A percentile compares a stretch with the other conserved stretches of the same genome.
Conservation (phyloP, 345 rosid species). For the Ricinus communis region DNA sequence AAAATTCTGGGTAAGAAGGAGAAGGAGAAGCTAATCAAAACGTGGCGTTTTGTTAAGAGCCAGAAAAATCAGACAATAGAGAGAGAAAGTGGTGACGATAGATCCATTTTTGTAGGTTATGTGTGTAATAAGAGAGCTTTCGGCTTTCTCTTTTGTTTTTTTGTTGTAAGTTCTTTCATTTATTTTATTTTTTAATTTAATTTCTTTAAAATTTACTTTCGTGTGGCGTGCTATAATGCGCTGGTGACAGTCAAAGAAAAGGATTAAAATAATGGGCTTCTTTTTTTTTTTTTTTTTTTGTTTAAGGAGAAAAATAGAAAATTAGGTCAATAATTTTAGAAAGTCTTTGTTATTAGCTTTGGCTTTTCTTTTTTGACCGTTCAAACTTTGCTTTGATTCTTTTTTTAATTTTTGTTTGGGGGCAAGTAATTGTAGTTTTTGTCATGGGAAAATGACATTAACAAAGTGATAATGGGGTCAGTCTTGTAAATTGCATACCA, state of each 20-base stretch:
- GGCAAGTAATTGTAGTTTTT: background rate
- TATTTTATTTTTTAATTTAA: background rate
- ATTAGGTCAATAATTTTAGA: background rate
- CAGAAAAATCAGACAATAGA: constrained; percentile 15
- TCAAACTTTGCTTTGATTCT: background rate
- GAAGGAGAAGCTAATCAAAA: background rate
- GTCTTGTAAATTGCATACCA: too few species aligned
- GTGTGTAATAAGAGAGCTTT: background rate
- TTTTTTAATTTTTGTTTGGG: constrained; percentile 1
- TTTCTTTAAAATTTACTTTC: background rate
- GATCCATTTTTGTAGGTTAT: constrained; percentile 23
- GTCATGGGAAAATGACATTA: too few species aligned
- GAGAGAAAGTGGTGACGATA: constrained; percentile 10
- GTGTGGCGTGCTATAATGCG: constrained; percentile 23
- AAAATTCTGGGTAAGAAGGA: constrained; percentile 2
- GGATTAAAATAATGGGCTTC: background rate
- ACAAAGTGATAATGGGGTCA: too few species aligned
- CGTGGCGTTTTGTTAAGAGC: background rate
- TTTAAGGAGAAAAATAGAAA: background rate
- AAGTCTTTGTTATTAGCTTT: background rate
- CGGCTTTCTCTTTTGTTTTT: background rate
- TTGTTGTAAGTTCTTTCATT: background rate
- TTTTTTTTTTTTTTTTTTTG: too few species aligned
- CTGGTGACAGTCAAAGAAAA: constrained; percentile 24
- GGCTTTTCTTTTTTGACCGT: constrained; percentile 4